Evolutionary conservation across 192 early-diverging fungal species (phyloP), one percentile per base, ranked within the genome.

Genomic region (Mortierella hygrophila): DNA sequence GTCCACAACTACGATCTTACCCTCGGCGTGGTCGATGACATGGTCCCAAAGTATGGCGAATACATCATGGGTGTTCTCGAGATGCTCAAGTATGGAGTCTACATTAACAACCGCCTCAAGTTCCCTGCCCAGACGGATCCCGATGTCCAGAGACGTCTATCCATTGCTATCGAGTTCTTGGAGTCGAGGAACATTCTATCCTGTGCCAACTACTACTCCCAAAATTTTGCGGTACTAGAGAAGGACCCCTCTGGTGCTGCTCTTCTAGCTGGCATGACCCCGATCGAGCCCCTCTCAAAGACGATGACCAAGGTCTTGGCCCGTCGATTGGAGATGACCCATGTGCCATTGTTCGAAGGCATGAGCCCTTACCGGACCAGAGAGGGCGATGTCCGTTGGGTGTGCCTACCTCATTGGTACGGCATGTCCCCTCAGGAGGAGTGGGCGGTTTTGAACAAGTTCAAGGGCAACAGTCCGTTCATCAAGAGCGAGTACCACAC

Each of bases 31-130:
- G 60, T 65, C 60, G 60, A 65, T 26, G 60, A 65, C 60, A 65
- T 65, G 60, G 29, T 65, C 11, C 60, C 60, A 8, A 65, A 65
- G 29, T 70, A 70, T 42, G 69, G 69, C 40, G 69, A 70, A 35
- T 70, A 70, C 20, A 70, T 70, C 20, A 70, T 70, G 69, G 69
- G 69, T 6, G 38, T 70, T 42, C 69, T 70, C 20, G 69, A 70
- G 69, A 70, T 70, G 69, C 40, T 70, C 38, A 38, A 41, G 21
- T 70, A 42, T 8, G 69, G 69, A n/a, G 40, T 13, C 20, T 70
- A 70, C 23, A 38, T 70, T 70, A 38, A 70, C 8, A 70, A 70
- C 16, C 69, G 40, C 23, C 69, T 38, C 18, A 42, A n/a, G 69
- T 38, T 70, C 38, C 38, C 69, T 38, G 16, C 35, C 41, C 35